Evolutionary conservation across 768 basidiomycete genomes (phyloP), one percentile per base, ranked within the genome.

Genomic region (Leccinum subgranulosum): DNA sequence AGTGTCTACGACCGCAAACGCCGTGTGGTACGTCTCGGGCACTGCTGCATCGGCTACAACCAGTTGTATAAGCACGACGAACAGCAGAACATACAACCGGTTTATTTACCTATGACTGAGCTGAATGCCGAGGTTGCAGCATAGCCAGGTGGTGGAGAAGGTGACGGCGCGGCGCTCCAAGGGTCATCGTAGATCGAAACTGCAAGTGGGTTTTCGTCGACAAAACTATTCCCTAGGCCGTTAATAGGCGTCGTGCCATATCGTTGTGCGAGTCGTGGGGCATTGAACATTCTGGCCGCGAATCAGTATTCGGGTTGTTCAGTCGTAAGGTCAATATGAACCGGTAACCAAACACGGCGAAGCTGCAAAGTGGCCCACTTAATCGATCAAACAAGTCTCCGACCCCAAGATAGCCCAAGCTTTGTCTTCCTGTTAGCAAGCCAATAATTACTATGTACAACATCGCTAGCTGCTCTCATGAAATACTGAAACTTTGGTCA

Each of bases 161-260:
- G 88, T 60, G 85, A 87, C 3, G 89, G 89, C 19, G 83, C 78
- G 60, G 86, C 76, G 67, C 87, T 89, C 89, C 89, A 91, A 27
- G 90, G 88, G 71, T 92, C 90, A 64, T 91, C 90, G 68, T 90
- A 91, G 11, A 83, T 84, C 3, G 89, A 90, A 66, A 74, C 80
- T 21, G 84, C 78, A 29, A 92, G 79, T 2, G 90, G 90, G 66
- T 92, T 84, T 63, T 90, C 86, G 63, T 85, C 85, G 23, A 90
- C 86, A 69, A 85, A 89, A 71, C 86, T 90, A 46, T 77, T 83
- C 29, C 86, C 86, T 59, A 91, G 81, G 43, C 84, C 83, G 23
- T 76, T 79, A 41, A 78, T 76, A 2, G 86, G 77, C 19, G 79
- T 77, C 34, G 78, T 75, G 49, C 79, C 77, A 66, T 92, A 90